Evolutionary conservation across 345 rosid genomes (phyloP), one percentile per base, ranked within the genome.

Genomic region (Sisymbrium irio): DNA sequence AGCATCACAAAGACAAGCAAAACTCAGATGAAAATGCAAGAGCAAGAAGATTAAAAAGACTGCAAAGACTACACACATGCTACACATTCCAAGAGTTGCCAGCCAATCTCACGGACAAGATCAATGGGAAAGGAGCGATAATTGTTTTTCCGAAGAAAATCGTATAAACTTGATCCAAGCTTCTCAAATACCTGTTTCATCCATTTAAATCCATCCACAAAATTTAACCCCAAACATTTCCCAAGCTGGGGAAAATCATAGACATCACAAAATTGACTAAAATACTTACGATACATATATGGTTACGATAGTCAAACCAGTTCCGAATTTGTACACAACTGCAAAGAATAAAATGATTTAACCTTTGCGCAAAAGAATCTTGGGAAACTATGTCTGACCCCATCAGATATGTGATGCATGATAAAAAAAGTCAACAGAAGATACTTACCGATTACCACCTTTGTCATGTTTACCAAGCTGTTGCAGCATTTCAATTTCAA

Each of bases 241-340:
- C 72, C 80, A 75, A 71, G 81, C 75, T 74, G 72, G 96, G 93
- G 88, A 88, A 83, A 85, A 85, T 75, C 79, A 84, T 79, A 78
- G 80, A 35, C 80, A 82, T 79, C 62, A 62, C 85, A 80, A 83
- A 63, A 78, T 78, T 77, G 85, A 75, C 81, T 67, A 85, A 77
- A 49, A 76, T 81, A 92, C 97, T 92, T 92, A 92, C 97, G 84
- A 92, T 92, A 92, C 97, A 92, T 65, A 92, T 89, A 92, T 92
- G 97, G 90, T 92, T 92, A 87, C 96, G 97, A 92, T 89, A 87
- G 96, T 89, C 97, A 88, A 92, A 92, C 97, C 97, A 92, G 96
- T 89, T 88, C 92, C 92, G 84, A 86, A 92, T 80, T 85, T 92
- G 96, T 71, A 92, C 97, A 89, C 94, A 92, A 92, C 97, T 92